Percentiles rank a stretch among this genome's conserved stretches.
Evolutionary conservation across 148 eudicot species (phyloP).

Genomic region (Rhododendron ovatum): DNA sequence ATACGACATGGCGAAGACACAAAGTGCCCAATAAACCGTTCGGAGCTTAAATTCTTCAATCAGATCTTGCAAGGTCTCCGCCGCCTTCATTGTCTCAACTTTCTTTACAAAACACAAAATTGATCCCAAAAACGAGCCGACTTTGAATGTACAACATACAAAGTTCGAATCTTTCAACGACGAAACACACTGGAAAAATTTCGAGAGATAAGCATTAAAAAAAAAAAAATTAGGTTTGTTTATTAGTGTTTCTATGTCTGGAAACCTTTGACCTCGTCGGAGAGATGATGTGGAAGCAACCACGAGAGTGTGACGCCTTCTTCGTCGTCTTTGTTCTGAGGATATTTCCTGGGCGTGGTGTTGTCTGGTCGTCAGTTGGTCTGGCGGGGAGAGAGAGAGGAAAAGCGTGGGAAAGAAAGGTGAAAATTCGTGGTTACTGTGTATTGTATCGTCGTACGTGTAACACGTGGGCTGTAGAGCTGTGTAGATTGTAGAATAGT

Average conservation of each 20-base stretch:
- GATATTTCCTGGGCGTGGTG: background rate
- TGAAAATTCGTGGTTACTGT: background rate
- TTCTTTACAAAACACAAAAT: background rate
- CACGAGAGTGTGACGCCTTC: background rate
- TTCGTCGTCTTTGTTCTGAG: background rate
- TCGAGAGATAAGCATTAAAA: background rate
- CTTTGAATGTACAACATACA: no score
- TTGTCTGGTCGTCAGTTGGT: background rate
- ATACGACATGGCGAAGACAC: slow-evolving; percentile 67
- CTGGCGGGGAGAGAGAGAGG: background rate
- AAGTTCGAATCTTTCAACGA: background rate
- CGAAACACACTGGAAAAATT: background rate
- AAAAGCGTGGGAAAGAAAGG: background rate
- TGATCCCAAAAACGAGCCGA: background rate
- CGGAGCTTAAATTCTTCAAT: slow-evolving; percentile 91
- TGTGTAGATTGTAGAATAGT: background rate
- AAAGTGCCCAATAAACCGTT: slow-evolving; percentile 72
- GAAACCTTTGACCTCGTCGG: background rate
- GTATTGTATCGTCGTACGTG: background rate
- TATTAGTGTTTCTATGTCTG: background rate
- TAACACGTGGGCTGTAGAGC: background rate
- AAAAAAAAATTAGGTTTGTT: background rate
- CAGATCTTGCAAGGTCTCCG: slow-evolving; percentile 72
- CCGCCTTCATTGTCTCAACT: slow-evolving; percentile 30
- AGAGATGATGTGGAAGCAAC: background rate